Evolutionary conservation across 1,284 basidiomycete genomes (phyloP).

Genomic region (Malassezia restricta): DNA sequence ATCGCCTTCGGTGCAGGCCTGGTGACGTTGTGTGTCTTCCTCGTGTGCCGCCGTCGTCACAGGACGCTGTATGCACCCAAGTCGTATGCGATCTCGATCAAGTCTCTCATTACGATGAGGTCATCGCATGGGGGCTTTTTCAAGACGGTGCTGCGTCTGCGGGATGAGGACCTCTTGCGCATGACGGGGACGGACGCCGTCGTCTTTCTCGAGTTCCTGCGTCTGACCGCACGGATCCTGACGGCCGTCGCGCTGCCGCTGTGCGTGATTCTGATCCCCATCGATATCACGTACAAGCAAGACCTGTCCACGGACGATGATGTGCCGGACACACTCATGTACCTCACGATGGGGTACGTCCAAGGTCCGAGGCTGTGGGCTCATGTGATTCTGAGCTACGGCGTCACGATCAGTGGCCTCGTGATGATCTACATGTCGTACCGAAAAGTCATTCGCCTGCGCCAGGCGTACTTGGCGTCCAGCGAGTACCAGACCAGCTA

Average conservation of each 20-base stretch:
- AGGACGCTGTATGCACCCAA: slow-evolving; percentile 67
- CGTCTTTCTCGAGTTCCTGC: slow-evolving; percentile 77
- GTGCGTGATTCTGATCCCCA: slow-evolving; percentile 65
- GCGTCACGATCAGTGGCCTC: slow-evolving; percentile 31
- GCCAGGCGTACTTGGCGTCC: slow-evolving; percentile 40
- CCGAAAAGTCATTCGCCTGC: slow-evolving; percentile 31
- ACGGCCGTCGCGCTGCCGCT: slow-evolving; percentile 49
- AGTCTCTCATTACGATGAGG: slow-evolving; percentile 50
- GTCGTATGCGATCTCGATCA: slow-evolving; percentile 50
- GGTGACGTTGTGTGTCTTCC: slow-evolving; percentile 30
- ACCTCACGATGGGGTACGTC: slow-evolving; percentile 36
- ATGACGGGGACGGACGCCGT: slow-evolving; percentile 68
- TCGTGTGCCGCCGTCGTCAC: slow-evolving; percentile 37
- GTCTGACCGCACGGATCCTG: slow-evolving; percentile 58
- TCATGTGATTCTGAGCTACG: slow-evolving; percentile 42
- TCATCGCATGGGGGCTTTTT: slow-evolving; percentile 1
- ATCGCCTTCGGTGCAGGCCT: slow-evolving; percentile 24
- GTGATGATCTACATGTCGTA: slow-evolving; percentile 37
- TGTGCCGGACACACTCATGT: slow-evolving; percentile 21
- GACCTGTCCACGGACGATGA: slow-evolving; percentile 11
- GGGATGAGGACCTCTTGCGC: slow-evolving; percentile 11
- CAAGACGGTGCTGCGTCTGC: background rate
- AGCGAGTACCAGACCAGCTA: slow-evolving; percentile 37
- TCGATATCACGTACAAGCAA: slow-evolving; percentile 52
- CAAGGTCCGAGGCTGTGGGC: slow-evolving; percentile 37